Base-by-base conservation (phyloP, 2,329 filamentous ascomycete genomes). In the Parascedosporium putredinis region DNA sequence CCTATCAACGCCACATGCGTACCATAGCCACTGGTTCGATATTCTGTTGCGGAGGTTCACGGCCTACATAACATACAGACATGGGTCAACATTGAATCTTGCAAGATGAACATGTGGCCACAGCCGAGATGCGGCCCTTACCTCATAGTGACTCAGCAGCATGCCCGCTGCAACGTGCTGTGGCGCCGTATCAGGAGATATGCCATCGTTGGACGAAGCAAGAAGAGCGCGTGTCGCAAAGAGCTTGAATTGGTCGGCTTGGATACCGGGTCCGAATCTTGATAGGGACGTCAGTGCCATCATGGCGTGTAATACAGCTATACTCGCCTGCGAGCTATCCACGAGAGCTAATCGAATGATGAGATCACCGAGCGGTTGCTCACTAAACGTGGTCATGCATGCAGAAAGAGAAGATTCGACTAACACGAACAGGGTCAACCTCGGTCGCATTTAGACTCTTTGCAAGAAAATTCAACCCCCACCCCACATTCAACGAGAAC, bases 111-210 rank as follows among this genome's bases (percentile, higher is more conserved):
- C 25, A 22, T 16, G 6, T 23, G 36, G 46, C 43, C 9, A 49
- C 29, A n/a, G 12, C 7, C 16, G 20, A 25, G 20, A 34, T 6
- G 16, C n/a, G n/a, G n/a, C 1, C 50, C 55, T 40, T 20, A 61
- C 60, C 54, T 64, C 62, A 29, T 60, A 61, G 2, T 56, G 52
- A 24, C 57, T 58, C 1, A 64, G 52, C 5, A 62, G 48, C 60
- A 64, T 63, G n/a, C 54, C 59, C 2, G 61, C 53, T 12, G 60
- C 59, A 8, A 62, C 52, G 36, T 63, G 62, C 16, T 60, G 61
- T 16, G 57, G 48, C 9, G 59, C 59, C 20, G 45, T 53, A 18
- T 55, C 53, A 1, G 47, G n/a, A 2, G 49, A 24, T 3, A 55
- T 50, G 3, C 46, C 56, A 24, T 51, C 50, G 6, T 55, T 50